Evolutionary conservation across 805 yeast species (phyloP).

Genomic region (Cyberlindnera mycetangii): DNA sequence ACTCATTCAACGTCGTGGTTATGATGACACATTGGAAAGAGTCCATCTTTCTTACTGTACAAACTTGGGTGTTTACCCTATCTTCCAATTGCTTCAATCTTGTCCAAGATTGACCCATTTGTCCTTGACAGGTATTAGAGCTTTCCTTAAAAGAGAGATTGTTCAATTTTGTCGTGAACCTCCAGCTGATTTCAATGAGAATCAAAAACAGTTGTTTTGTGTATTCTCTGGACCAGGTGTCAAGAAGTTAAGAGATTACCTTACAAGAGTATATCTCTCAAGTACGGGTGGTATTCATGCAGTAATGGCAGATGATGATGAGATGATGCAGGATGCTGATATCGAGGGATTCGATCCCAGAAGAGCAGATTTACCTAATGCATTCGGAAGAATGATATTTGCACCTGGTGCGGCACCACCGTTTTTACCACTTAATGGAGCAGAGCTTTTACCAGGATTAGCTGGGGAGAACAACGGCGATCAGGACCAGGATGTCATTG

Average conservation of each 20-base stretch:
- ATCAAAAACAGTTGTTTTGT: slow-evolving; percentile 83
- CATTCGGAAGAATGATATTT: slow-evolving; percentile 3
- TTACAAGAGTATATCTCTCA: slow-evolving; percentile 38
- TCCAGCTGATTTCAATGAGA: slow-evolving; percentile 86
- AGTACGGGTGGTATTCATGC: not conserved
- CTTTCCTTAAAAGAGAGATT: slow-evolving; percentile 84
- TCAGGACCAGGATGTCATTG: not conserved
- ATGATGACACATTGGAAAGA: slow-evolving; percentile 82
- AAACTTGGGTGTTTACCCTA: slow-evolving; percentile 73
- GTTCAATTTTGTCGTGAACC: slow-evolving; percentile 87
- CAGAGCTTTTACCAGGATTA: not conserved
- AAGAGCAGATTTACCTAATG: slow-evolving; percentile 1
- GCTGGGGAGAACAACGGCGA: not conserved
- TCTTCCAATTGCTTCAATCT: slow-evolving; percentile 65
- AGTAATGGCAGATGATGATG: not conserved
- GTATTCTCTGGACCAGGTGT: slow-evolving; percentile 94
- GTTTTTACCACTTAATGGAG: not conserved
- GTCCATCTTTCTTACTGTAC: slow-evolving; percentile 92
- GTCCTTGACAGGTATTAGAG: slow-evolving; percentile 85
- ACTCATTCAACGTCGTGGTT: slow-evolving; percentile 63
- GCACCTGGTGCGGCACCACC: not conserved
- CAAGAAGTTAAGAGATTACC: slow-evolving; percentile 63
- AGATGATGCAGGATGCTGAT: not conserved
- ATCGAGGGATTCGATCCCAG: not conserved
- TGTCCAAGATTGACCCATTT: slow-evolving; percentile 89